Evolutionary conservation across 805 yeast genomes (phyloP), one percentile per base, ranked within the genome.

Genomic region (Sugiyamaella qingdaonensis): DNA sequence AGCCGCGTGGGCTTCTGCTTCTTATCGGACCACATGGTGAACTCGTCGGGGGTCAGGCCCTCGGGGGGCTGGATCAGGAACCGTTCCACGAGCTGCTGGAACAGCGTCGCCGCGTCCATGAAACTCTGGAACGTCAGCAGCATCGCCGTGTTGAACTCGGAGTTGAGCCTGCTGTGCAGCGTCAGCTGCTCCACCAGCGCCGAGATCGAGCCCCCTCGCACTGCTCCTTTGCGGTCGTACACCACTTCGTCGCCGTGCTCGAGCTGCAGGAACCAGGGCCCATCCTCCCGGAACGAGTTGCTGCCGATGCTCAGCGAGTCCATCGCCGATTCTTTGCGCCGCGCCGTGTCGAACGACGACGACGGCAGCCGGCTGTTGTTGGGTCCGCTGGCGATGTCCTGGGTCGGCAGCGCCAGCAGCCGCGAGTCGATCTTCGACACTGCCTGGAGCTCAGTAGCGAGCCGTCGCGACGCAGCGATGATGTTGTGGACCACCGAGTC

Each of bases 181-280:
- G 96, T 88, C 54, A 91, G 73, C 66, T 87, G 88, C 51, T 89
- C 85, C 7, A 92, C 77, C 43, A 92, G 71, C 0, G 95, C 95
- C 43, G 79, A 82, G 44, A 81, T 77, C 0, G 95, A 80, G 4
- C 96, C 97, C 49, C 97, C 97, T 65, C 85, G 86, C 35, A 90
- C 77, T 50, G 76, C 76, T 1, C 91, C 94, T 54, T 81, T 80
- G 31, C 81, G 71, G 58, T 88, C 94, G 61, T 81, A 82, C 24
- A 83, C 73, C 48, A 70, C 55, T 35, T 72, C 61, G 54, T 76
- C 78, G 53, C 67, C 77, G 52, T 77, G 78, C 43, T 79, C 83
- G 56, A 78, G 77, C 55, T 75, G 78, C 50, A 80, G 62, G 57
- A 68, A 80, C 83, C 82, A 78, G 1, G 82, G 79, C 16, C 66